phyloP scores from a whole-genome alignment of 1,284 basidiomycete species.

The Anthracocystis walkeri region DNA sequence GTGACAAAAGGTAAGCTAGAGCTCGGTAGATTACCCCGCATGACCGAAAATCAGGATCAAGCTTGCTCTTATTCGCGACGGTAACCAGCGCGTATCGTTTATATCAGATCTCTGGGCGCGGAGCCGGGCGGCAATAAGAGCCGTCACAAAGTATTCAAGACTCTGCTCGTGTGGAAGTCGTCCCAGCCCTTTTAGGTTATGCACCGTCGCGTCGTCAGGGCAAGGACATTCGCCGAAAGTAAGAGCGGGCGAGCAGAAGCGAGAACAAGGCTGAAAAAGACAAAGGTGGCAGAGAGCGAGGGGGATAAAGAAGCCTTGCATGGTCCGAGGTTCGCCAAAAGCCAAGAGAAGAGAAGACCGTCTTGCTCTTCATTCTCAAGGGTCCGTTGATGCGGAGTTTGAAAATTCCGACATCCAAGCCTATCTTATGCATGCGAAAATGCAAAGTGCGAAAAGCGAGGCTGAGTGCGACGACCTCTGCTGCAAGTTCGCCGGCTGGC shows the following conservation, averaged over 20 bases:
- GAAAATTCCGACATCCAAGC: not conserved
- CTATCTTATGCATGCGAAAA: not conserved
- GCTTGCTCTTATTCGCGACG: not conserved
- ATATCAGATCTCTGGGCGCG: too few species aligned
- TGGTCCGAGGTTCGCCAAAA: not conserved
- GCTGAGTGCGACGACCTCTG: not conserved
- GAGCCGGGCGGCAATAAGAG: too few species aligned
- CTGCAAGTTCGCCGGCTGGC: not conserved
- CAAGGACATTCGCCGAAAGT: not conserved
- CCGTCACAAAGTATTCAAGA: not conserved
- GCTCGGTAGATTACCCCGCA: slow-evolving; percentile 8
- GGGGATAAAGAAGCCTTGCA: slow-evolving; percentile 1
- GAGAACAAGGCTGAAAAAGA: not conserved
- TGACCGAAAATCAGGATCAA: not conserved
- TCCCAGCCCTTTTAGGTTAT: not conserved
- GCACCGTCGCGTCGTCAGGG: not conserved
- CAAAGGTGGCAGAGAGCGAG: not conserved
- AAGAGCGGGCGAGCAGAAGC: not conserved
- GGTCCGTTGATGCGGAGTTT: slow-evolving; percentile 5
- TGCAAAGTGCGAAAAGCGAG: not conserved
- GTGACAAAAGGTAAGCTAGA: not conserved
- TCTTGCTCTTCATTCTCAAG: not conserved
- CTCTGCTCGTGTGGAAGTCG: slow-evolving; percentile 1
- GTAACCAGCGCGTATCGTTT: not conserved
- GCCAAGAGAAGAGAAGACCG: not conserved